A percentile compares a stretch with the other conserved stretches of the same genome.
Evolutionary conservation across 306 rosid species (phyloP).

Genomic region (Senna siamea): DNA sequence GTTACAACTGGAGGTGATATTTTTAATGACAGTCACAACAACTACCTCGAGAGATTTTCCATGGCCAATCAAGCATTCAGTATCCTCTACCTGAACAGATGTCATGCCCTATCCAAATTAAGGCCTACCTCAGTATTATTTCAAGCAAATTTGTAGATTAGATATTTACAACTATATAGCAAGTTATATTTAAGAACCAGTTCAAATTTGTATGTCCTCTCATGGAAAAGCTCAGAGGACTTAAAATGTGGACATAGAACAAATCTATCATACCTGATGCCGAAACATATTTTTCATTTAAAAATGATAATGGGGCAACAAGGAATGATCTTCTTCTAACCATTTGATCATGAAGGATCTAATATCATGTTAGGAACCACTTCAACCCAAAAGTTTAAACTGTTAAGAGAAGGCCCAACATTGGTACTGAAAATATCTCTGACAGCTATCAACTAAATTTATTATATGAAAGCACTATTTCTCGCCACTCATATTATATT

Average conservation of each 20-base stretch:
- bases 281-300: neutral
- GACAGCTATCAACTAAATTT: neutral
- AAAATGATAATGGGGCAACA: neutral
- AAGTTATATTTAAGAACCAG: too few species aligned
- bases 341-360: neutral
- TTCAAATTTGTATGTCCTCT: too few species aligned
- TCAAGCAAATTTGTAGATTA: too few species aligned
- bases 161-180: conserved; percentile 4
- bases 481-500: too few species aligned
- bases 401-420: neutral
- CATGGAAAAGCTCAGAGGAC: too few species aligned
- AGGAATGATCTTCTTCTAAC: neutral
- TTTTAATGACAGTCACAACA: neutral
- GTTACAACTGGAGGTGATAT: neutral
- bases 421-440: neutral
- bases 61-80: neutral
- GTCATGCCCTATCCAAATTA: neutral
- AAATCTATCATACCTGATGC: neutral
- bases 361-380: too few species aligned
- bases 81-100: neutral
- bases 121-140: neutral
- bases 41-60: conserved; percentile 4
- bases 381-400: too few species aligned
- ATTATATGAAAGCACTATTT: neutral
- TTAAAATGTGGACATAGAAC: too few species aligned